Evolutionary conservation across 805 yeast genomes (phyloP), one percentile per base, ranked within the genome.

Genomic region (Kluyveromyces starmeri): DNA sequence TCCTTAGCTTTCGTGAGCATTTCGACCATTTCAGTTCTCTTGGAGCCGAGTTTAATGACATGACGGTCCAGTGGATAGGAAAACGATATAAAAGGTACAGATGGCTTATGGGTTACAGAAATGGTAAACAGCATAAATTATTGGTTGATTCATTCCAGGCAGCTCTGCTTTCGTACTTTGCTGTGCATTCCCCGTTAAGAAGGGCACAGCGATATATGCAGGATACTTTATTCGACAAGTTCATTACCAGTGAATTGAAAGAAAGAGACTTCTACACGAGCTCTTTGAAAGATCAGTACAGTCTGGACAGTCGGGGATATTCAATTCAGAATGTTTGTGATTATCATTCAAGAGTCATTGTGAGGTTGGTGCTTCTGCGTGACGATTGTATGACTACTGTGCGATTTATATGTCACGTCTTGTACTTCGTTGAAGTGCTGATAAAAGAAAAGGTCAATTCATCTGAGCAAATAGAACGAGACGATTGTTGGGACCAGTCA

Each of bases 91-190:
- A 30, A 21, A 17, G 18, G 27, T 4, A 15, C 19, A 3, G 16
- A n/a, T 10, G 36, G 37, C 13, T 29, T 34, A 11, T 27, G 17
- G 15, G 32, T 28, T 7, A 20, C 38, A n/a, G 9, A 21, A 22
- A 5, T 7, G 20, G 5, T 12, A 17, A 21, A 4, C 9, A 22
- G 11, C n/a, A 13, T 5, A n/a, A 11, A 14, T 11, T 8, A 13
- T 20, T 50, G 10, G 35, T 36, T 8, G 27, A 37, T 8, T 43
- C 48, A 20, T 42, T 50, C n/a, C 51, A 53, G 27, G 21, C 38
- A 5, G 17, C 51, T 7, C 13, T 51, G 11, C 26, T 45, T 1
- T 51, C 56, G 2, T 42, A 43, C 28, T 39, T 37, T 33, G 36
- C 47, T 17, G 39, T 16, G 25, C 19, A 39, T 17, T 19, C 12